Percentiles rank a stretch among this genome's conserved stretches.
Conservation (phyloP, 768 basidiomycete species). For the Rhodosporidiobolus sp. region DNA sequence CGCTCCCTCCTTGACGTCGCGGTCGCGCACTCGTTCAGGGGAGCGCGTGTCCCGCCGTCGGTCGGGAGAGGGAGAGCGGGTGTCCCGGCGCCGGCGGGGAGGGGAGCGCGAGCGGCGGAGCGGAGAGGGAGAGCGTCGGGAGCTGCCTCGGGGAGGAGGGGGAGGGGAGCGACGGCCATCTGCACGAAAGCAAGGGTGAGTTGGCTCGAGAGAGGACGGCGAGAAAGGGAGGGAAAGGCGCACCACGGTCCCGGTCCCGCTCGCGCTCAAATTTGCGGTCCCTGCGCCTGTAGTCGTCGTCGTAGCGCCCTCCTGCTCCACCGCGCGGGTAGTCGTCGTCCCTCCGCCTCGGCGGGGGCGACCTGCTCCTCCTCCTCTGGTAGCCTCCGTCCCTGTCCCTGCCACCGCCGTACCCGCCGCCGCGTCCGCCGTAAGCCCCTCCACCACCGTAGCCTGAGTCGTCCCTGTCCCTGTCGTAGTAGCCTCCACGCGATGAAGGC, state of each 20-base stretch:
- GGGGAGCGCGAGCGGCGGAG: conserved; percentile 3
- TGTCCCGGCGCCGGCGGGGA: neutral
- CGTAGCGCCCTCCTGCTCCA: conserved; percentile 4
- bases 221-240: neutral
- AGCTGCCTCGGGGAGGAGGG: neutral
- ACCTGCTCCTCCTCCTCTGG: conserved; percentile 25
- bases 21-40: neutral
- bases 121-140: conserved; percentile 8
- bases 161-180: neutral
- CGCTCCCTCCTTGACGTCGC: neutral
- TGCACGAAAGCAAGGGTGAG: neutral
- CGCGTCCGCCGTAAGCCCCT: neutral
- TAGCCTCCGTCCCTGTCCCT: neutral
- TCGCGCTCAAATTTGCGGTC: neutral
- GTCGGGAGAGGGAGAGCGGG: neutral
- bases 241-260: conserved; percentile 5
- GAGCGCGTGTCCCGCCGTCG: conserved; percentile 1
- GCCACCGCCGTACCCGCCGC: neutral
- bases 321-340: neutral
- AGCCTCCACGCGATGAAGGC: neutral
- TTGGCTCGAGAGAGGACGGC: neutral
- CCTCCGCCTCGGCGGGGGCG: neutral
- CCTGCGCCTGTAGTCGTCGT: conserved; percentile 13
- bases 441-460: neutral
- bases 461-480: neutral